These are phyloP conservation scores for Acidiella bohemica DNA, from an alignment of 495 filamentous ascomycete genomes.

Conservation along the genomic window DNA sequence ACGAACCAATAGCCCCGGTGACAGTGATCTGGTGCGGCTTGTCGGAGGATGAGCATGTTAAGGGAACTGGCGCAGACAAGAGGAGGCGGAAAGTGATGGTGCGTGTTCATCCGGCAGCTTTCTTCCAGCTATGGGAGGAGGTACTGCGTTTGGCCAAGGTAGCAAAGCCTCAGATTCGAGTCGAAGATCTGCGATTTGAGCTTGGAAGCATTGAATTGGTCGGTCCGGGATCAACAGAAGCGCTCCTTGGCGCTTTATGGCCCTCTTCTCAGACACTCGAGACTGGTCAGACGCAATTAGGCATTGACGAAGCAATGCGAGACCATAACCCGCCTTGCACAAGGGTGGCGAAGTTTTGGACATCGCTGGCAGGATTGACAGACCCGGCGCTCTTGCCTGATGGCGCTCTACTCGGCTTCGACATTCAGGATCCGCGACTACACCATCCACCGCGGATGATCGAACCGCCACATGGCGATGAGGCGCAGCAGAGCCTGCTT, in stretches of 20 bases:
- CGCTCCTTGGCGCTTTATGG: conserved; percentile 56
- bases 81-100: conserved; percentile 51
- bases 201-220: conserved; percentile 86
- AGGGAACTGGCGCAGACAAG: conserved; percentile 24
- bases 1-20: conserved; percentile 57
- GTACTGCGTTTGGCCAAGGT: conserved; percentile 54
- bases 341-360: conserved; percentile 34
- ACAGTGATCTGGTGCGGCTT: conserved; percentile 56
- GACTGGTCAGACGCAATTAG: conserved; percentile 8
- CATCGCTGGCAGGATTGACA: conserved; percentile 51
- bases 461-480: conserved; percentile 26
- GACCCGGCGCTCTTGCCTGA: conserved; percentile 65
- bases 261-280: conserved; percentile 33
- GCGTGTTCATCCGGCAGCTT: conserved; percentile 76
- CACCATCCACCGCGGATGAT: conserved; percentile 49
- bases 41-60: conserved; percentile 24
- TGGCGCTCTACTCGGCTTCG: conserved; percentile 59
- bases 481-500: conserved; percentile 38
- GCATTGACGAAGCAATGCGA: background rate
- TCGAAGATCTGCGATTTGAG: conserved; percentile 89
- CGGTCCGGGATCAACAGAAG: conserved; percentile 72
- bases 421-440: conserved; percentile 65
- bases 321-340: too few species aligned
- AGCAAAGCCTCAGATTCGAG: conserved; percentile 54
- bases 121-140: conserved; percentile 69